phyloP scores from a whole-genome alignment of 768 basidiomycete genomes.

The Sistotremastrum niveocremeum region DNA sequence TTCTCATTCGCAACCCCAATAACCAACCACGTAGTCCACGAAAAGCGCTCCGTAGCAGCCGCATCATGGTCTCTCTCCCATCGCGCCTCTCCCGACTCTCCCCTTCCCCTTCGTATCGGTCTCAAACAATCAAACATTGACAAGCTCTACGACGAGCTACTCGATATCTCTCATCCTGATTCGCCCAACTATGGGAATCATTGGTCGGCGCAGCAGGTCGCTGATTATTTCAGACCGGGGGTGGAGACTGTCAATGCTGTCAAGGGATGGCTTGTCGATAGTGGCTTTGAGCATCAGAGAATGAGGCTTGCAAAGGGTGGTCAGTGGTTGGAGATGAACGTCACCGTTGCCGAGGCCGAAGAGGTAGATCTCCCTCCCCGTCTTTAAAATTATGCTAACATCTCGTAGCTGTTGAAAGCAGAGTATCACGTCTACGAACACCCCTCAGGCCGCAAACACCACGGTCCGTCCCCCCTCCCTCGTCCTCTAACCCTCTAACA shows the following conservation, averaged over 20 bases:
- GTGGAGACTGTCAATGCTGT: constrained; percentile 23
- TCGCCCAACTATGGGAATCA: constrained; percentile 34
- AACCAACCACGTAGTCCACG: constrained; percentile 20
- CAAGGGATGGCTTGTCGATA: constrained; percentile 24
- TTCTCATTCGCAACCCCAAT: constrained; percentile 7
- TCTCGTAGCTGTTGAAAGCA: constrained; percentile 3
- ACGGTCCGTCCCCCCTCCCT: too few relatives aligned
- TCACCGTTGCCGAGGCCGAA: constrained; percentile 31
- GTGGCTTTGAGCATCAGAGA: constrained; percentile 22
- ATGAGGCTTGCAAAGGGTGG: constrained; percentile 20
- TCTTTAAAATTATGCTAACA: too few relatives aligned
- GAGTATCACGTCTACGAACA: constrained; percentile 10
- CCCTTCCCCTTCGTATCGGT: constrained; percentile 32
- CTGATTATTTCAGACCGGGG: constrained; percentile 29
- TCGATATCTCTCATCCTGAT: constrained; percentile 29
- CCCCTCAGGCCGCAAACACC: too few relatives aligned
- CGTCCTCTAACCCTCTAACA: too few relatives aligned
- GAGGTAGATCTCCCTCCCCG: constrained; percentile 14
- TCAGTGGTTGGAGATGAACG: constrained; percentile 28
- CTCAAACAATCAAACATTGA: constrained; percentile 29
- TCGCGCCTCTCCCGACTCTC: constrained; percentile 17
- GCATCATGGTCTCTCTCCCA: constrained; percentile 19
- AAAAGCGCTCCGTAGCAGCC: constrained; percentile 23
- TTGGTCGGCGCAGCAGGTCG: constrained; percentile 26
- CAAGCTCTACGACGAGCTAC: constrained; percentile 25